Percentiles rank a stretch among this genome's conserved stretches.
Conservation (phyloP, 306 rosid species). For the Begonia loranthoides region DNA sequence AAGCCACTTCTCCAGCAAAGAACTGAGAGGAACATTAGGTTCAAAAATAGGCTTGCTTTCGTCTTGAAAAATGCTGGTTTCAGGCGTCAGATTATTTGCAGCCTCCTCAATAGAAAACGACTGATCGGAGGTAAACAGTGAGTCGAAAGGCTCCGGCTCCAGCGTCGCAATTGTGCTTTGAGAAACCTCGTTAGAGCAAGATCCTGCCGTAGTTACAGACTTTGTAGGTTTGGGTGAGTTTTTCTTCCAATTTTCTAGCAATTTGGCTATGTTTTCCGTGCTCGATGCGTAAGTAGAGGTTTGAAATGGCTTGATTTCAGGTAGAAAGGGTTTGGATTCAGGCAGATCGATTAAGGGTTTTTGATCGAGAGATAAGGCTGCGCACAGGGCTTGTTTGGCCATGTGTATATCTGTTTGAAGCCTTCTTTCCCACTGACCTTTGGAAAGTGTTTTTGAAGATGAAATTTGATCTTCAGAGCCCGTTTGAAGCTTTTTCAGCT, state of each 20-base stretch:
- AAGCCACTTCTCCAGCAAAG: constrained; percentile 74
- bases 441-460: constrained; percentile 18
- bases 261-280: constrained; percentile 52
- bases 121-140: constrained; percentile 33
- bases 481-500: constrained; percentile 18
- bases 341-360: no score
- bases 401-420: constrained; percentile 76
- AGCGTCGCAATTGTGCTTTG: constrained; percentile 24
- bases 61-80: constrained; percentile 19
- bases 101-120: constrained; percentile 19
- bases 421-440: constrained; percentile 94
- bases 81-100: neutral
- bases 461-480: constrained; percentile 12
- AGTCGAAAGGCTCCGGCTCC: constrained; percentile 23
- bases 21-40: constrained; percentile 37
- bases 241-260: constrained; percentile 70
- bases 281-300: constrained; percentile 55
- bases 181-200: constrained; percentile 37
- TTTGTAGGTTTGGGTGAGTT: constrained; percentile 28
- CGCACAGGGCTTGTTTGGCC: constrained; percentile 77
- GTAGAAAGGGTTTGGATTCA: constrained; percentile 15
- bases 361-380: constrained; percentile 63
- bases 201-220: constrained; percentile 10
- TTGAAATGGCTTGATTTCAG: constrained; percentile 5
- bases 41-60: constrained; percentile 33